These are phyloP conservation scores for Colletotrichum musicola DNA, from an alignment of 2,329 filamentous ascomycete genomes.

Conservation along the genomic window DNA sequence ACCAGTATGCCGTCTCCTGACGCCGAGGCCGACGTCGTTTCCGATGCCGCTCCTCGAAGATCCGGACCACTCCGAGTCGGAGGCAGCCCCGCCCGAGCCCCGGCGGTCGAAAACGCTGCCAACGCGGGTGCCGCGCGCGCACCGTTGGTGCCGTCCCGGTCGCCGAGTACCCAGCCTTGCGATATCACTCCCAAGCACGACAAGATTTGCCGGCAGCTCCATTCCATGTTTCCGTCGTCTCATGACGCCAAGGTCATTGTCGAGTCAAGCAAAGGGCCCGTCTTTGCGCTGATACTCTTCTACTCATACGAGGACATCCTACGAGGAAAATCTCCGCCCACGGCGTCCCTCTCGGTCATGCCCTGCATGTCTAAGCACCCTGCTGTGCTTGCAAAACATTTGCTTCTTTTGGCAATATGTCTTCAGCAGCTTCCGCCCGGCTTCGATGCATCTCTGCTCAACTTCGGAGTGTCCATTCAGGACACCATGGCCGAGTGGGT, in stretches of 20 bases:
- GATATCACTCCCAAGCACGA: conserved; percentile 33
- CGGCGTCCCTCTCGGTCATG: conserved; percentile 42
- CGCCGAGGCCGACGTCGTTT: conserved; percentile 34
- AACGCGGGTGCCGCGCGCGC: conserved; percentile 11
- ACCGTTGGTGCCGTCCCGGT: no score
- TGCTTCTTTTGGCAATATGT: conserved; percentile 60
- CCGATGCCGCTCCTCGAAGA: no score
- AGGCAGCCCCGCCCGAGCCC: conserved; percentile 24
- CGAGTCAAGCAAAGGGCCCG: conserved; percentile 42
- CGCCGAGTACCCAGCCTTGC: no score
- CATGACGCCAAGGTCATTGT: conserved; percentile 15
- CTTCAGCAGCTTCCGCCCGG: conserved; percentile 59
- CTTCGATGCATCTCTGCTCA: conserved; percentile 46
- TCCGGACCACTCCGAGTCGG: conserved; percentile 43
- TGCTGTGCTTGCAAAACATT: conserved; percentile 58
- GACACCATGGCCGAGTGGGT: conserved; percentile 50
- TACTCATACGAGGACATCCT: conserved; percentile 47
- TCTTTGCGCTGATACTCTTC: conserved; percentile 45
- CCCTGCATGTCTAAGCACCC: conserved; percentile 58
- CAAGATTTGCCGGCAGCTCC: conserved; percentile 27
- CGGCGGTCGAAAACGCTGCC: conserved; percentile 42
- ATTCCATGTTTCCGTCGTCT: conserved; percentile 19
- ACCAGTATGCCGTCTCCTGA: conserved; percentile 42
- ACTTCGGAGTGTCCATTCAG: conserved; percentile 41
- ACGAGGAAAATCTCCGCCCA: conserved; percentile 47